These are phyloP conservation scores for Aurinia saxatilis DNA, from an alignment of 345 rosid species.

Conservation along the genomic window DNA sequence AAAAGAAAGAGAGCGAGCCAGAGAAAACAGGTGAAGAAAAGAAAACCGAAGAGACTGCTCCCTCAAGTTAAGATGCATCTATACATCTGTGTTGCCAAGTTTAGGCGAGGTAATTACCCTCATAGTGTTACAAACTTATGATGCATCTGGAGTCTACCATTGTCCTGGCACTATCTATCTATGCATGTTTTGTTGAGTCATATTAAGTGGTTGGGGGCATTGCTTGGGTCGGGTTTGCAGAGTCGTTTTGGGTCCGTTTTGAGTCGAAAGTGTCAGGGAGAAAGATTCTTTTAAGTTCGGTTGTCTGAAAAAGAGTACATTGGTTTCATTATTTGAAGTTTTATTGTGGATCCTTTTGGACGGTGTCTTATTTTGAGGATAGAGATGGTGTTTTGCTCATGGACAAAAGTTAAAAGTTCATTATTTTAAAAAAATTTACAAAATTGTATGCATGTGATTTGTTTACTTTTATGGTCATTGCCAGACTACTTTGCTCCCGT, in stretches of 20 bases:
- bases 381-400: slow-evolving; percentile 11
- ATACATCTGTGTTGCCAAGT: slow-evolving; percentile 2
- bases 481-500: not conserved
- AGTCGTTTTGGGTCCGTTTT: slow-evolving; percentile 22
- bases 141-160: slow-evolving; percentile 10
- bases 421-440: not conserved
- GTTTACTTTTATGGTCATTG: not conserved
- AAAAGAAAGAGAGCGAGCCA: slow-evolving; percentile 30
- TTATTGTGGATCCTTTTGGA: slow-evolving; percentile 1
- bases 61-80: slow-evolving; percentile 37
- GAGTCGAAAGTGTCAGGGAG: slow-evolving; percentile 8
- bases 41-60: slow-evolving; percentile 42
- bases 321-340: slow-evolving; percentile 7
- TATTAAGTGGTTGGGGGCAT: slow-evolving; percentile 17
- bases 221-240: slow-evolving; percentile 18
- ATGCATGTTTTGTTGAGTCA: slow-evolving; percentile 17
- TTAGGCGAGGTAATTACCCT: slow-evolving; percentile 20
- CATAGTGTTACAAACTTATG: slow-evolving; percentile 13
- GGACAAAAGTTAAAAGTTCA: not conserved
- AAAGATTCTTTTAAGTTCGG: slow-evolving; percentile 3
- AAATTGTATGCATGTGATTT: not conserved
- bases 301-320: slow-evolving; percentile 13
- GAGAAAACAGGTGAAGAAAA: slow-evolving; percentile 33
- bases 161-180: slow-evolving; percentile 20
- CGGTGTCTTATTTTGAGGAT: slow-evolving; percentile 13